Percentiles rank a stretch among this genome's conserved stretches.
These are phyloP conservation scores for Chlamydomonas sphaeroides DNA, from an alignment of 139 green algal species.

Conservation along the genomic window DNA sequence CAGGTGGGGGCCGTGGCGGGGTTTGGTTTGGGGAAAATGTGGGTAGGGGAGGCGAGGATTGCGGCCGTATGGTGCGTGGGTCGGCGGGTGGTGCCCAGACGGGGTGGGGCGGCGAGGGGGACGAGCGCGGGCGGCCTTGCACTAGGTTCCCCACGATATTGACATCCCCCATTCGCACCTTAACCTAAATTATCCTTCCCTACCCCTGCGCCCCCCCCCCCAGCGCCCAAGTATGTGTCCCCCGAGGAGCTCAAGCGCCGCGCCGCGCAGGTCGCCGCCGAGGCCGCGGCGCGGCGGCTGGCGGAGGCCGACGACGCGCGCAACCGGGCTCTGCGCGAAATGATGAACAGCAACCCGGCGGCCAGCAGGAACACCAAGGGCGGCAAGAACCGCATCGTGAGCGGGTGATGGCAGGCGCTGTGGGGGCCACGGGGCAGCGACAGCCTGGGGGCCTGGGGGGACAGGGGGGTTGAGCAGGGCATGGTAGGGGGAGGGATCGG, in stretches of 20 bases:
- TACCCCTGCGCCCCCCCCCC: not conserved
- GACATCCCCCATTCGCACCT: no score
- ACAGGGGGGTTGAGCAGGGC: no score
- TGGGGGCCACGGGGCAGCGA: no score
- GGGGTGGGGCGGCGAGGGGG: no score
- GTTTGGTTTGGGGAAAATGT: not conserved
- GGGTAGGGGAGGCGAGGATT: no score
- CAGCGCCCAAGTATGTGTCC: conserved; percentile 39
- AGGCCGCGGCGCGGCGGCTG: conserved; percentile 26
- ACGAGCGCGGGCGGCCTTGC: no score
- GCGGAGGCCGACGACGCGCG: conserved; percentile 47
- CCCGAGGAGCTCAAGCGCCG: conserved; percentile 31
- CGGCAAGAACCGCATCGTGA: conserved; percentile 21
- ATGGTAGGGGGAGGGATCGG: no score
- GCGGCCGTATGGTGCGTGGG: no score
- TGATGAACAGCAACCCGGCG: conserved; percentile 49
- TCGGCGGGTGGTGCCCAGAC: no score
- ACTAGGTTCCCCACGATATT: no score
- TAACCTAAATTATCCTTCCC: no score
- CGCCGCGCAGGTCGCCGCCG: not conserved
- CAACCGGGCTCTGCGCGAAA: conserved; percentile 49
- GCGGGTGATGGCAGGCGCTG: not conserved
- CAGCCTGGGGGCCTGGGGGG: no score
- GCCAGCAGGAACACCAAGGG: not conserved
- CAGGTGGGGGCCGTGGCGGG: not conserved